phyloP scores from a whole-genome alignment of 2,329 filamentous ascomycete genomes.

The Curvularia lunata region DNA sequence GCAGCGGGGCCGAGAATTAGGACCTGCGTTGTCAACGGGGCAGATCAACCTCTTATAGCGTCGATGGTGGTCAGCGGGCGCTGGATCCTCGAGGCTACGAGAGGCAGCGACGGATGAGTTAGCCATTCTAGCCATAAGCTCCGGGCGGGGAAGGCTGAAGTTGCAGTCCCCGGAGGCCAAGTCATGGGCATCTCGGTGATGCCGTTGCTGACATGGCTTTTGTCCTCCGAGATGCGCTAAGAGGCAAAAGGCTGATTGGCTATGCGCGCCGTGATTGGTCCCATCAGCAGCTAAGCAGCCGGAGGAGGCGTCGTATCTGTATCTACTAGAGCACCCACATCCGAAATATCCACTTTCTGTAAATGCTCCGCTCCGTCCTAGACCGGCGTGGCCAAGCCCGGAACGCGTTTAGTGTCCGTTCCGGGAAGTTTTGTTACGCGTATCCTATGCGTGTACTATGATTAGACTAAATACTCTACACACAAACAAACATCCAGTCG shows the following conservation, averaged over 20 bases:
- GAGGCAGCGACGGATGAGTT: neutral
- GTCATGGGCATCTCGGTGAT: conserved; percentile 8
- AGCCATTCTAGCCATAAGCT: conserved; percentile 10
- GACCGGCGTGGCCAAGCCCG: conserved; percentile 2
- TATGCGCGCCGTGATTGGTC: neutral
- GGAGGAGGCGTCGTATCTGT: conserved; percentile 4
- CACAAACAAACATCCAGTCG: neutral
- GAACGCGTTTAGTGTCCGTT: neutral
- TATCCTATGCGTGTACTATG: neutral
- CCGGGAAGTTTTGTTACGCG: neutral
- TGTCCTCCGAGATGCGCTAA: conserved; percentile 1
- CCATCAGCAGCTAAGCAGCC: neutral
- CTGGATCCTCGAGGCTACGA: neutral
- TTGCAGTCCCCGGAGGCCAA: conserved; percentile 3
- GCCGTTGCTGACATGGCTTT: conserved; percentile 7
- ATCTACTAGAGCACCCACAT: neutral
- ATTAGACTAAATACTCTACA: neutral
- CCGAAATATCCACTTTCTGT: neutral
- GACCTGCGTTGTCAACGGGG: neutral
- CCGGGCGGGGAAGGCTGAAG: conserved; percentile 4
- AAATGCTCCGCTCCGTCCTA: neutral
- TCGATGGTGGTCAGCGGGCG: neutral
- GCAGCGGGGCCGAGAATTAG: neutral
- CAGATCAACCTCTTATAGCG: neutral
- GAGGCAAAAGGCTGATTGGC: neutral